Base-by-base conservation (phyloP, 768 basidiomycete species). In the Favolaschia claudopus region DNA sequence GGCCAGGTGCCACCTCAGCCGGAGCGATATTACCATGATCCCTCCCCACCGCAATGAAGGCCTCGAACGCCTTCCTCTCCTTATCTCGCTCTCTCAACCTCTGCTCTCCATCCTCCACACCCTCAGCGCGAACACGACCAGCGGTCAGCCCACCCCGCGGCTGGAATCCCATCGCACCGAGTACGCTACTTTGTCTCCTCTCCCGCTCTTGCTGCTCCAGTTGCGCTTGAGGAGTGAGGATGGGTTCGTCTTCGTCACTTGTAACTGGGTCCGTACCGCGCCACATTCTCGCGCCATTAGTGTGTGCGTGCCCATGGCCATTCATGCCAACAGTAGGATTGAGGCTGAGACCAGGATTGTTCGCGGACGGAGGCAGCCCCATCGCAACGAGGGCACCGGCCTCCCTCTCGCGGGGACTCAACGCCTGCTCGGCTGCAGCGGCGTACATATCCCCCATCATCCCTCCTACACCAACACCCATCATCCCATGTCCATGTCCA, bases 31-130 rank as follows among this genome's bases (percentile, higher is more conserved):
- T n/a, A n/a, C n/a, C 29, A 22, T 17, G 13, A 14, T 38, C 28
- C 24, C 32, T 33, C 14, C 39, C 29, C 12, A 27, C 50, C 20
- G 32, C 22, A 22, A 45, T 20, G 13, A 58, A 59, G 39, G 52
- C 59, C 38, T 54, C 46, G 14, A 40, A 76, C 71, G 24, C 65
- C 69, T n/a, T 70, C 68, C 43, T 63, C 63, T 17, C 74, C 63
- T 50, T 79, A 74, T 32, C 80, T 76, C 40, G 72, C 70, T 37
- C 81, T 76, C n/a, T 85, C 84, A 12, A 83, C 83, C 5, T 83
- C 85, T 67, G 63, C 33, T 67, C 70, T n/a, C 64, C 33, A 9
- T 49, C 58, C 24, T 58, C 47, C 25, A 42, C 19, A 34, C 38
- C 15, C 28, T 9, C 38, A 24, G 12, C 49, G n/a, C 49, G 36